Base-by-base conservation (phyloP, 2,329 filamentous ascomycete genomes). In the Amphichorda felina region DNA sequence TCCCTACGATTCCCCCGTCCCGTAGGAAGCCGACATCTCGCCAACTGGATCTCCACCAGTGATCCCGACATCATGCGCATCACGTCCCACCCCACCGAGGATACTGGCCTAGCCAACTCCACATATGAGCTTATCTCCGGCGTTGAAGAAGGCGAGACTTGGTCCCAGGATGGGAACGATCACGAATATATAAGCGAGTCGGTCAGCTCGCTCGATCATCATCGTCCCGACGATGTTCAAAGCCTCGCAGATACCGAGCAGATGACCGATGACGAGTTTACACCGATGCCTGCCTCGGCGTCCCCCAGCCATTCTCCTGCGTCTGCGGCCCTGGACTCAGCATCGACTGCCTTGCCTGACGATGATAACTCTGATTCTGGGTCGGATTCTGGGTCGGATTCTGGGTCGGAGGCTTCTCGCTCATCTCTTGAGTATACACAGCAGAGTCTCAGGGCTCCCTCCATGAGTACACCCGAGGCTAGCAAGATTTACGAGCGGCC, bases 21-120 rank as follows among this genome's bases (percentile, higher is more conserved):
- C 1, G 61, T 67, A 47, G 72, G 69, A 36, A 75, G 66, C 43
- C 61, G 62, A 37, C 59, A 63, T 34, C 66, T 77, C 28, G 71
- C 71, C 46, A 68, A 70, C 60, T 76, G 71, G 71, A 60, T 77
- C 33, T 72, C 69, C 6, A 66, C 63, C 36, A 75, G 70, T 46
- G 64, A 70, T 21, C 69, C 68, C 35, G 64, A 71, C 54, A 72
- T 75, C 42, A 72, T 73, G 67, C 61, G 63, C 43, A 54, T 61
- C 16, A 56, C 57, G 60, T 18, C 29, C 26, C 26, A 30, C 9
- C 13, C 35, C 32, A 29, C 21, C 39, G 64, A 69, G 28, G 62
- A 66, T 42, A 64, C 68, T 50, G 72, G 59, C 45, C 50, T 75
- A 47, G 55, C 62, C 47, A 72, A 73, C 46, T 72, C 72, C 37